These are phyloP conservation scores for Quercus agrifolia DNA, from an alignment of 306 rosid genomes.

Conservation along the genomic window DNA sequence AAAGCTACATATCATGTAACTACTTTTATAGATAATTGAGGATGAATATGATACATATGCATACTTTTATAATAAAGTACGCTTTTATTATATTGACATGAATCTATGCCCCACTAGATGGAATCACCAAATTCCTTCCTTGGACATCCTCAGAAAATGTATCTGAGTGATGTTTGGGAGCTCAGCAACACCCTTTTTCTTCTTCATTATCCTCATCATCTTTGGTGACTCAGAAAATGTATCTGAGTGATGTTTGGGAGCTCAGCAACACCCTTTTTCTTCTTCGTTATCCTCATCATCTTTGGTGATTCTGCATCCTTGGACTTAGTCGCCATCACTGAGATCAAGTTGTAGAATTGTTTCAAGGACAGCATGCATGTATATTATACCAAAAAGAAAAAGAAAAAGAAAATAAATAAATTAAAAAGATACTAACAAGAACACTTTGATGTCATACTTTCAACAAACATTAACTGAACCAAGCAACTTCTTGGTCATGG, in stretches of 20 bases:
- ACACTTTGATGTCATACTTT: too few species aligned
- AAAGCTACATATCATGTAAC: constrained; percentile 3
- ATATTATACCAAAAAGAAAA: neutral
- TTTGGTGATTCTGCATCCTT: constrained; percentile 36
- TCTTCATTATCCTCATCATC: constrained; percentile 60
- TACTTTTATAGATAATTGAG: constrained; percentile 24
- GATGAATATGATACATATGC: constrained; percentile 17
- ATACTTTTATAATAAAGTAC: neutral
- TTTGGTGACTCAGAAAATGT: constrained; percentile 48
- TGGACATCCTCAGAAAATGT: constrained; percentile 78
- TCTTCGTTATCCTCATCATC: constrained; percentile 64
- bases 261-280: constrained; percentile 46
- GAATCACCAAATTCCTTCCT: constrained; percentile 77
- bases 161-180: constrained; percentile 56
- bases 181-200: constrained; percentile 46
- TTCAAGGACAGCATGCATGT: constrained; percentile 10
- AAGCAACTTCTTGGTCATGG: neutral
- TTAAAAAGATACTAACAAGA: too few species aligned
- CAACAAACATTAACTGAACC: neutral
- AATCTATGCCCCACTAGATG: constrained; percentile 12
- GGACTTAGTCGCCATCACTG: constrained; percentile 44
- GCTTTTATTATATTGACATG: constrained; percentile 25
- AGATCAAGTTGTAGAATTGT: constrained; percentile 80
- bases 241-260: constrained; percentile 56
- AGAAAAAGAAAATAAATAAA: too few species aligned